A percentile compares a stretch with the other conserved stretches of the same genome.
phyloP scores from a whole-genome alignment of 176 grass and related monocot genomes.

The Puya raimondii region DNA sequence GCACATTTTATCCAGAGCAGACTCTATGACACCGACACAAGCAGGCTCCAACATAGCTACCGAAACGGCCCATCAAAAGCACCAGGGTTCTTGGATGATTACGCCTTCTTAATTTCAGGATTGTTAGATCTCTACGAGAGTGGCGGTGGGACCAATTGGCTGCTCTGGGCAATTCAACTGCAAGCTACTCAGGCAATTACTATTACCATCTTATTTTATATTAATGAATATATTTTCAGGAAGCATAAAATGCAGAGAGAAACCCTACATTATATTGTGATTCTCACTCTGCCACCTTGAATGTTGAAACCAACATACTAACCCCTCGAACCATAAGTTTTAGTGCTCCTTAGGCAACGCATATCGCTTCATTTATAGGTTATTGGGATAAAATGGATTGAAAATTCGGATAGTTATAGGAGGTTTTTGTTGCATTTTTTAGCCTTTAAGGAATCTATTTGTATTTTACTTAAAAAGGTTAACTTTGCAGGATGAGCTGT shows the following conservation, averaged over 20 bases:
- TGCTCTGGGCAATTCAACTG: slow-evolving; percentile 66
- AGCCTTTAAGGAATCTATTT: too few relatives aligned
- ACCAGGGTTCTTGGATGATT: slow-evolving; percentile 97
- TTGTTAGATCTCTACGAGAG: slow-evolving; percentile 85
- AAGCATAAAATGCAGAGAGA: too few relatives aligned
- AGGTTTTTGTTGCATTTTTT: too few relatives aligned
- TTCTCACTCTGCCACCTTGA: too few relatives aligned
- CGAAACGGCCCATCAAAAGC: slow-evolving; percentile 91
- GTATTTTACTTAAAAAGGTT: background rate
- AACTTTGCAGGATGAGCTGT: slow-evolving; percentile 60
- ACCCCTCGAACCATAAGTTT: background rate
- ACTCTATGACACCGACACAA: slow-evolving; percentile 48
- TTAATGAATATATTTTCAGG: background rate
- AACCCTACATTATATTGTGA: too few relatives aligned
- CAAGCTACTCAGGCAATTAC: slow-evolving; percentile 80
- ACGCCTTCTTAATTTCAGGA: slow-evolving; percentile 80
- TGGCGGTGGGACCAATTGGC: slow-evolving; percentile 75
- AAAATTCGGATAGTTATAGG: too few relatives aligned
- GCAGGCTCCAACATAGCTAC: slow-evolving; percentile 73
- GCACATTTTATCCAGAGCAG: slow-evolving; percentile 70
- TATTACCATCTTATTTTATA: background rate
- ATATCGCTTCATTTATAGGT: too few relatives aligned
- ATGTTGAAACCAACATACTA: too few relatives aligned
- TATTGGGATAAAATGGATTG: too few relatives aligned
- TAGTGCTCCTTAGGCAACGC: too few relatives aligned